phyloP scores from a whole-genome alignment of 78 protist species.

The Planoprotostelium fungivorum region DNA sequence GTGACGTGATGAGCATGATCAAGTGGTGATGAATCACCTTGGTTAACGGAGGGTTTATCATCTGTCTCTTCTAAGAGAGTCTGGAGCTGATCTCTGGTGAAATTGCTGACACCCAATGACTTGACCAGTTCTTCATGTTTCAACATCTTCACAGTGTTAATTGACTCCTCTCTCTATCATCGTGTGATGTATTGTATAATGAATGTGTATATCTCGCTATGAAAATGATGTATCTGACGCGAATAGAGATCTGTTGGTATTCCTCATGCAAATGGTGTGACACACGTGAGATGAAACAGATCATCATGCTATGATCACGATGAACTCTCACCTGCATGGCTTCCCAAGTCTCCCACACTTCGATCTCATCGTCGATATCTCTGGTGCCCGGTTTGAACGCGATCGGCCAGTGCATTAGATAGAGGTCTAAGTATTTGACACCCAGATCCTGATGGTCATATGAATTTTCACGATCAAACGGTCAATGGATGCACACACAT shows the following conservation, averaged over 20 bases:
- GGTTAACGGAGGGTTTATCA: slow-evolving; percentile 63
- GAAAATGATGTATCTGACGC: too few species aligned
- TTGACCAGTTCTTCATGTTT: slow-evolving; percentile 47
- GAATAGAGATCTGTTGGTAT: too few species aligned
- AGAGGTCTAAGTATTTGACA: slow-evolving; percentile 49
- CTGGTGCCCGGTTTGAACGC: slow-evolving; percentile 5
- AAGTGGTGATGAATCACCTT: slow-evolving; percentile 70
- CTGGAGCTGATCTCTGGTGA: slow-evolving; percentile 10
- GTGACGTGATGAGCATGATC: slow-evolving; percentile 38
- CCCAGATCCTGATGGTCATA: slow-evolving; percentile 8
- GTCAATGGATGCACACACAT: background rate
- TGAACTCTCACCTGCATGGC: slow-evolving; percentile 16
- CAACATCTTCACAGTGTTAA: slow-evolving; percentile 26
- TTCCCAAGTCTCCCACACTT: slow-evolving; percentile 24
- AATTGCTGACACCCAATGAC: slow-evolving; percentile 60
- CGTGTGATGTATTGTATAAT: too few species aligned
- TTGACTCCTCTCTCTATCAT: background rate
- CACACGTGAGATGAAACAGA: too few species aligned
- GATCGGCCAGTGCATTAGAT: slow-evolving; percentile 69
- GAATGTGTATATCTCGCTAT: too few species aligned
- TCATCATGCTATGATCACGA: too few species aligned
- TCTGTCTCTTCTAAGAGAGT: slow-evolving; percentile 41
- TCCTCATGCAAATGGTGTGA: too few species aligned
- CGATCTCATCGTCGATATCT: background rate
- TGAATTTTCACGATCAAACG: background rate